These are phyloP conservation scores for Ceratocystis eucalypticola DNA, from an alignment of 2,329 filamentous ascomycete species.

Conservation along the genomic window DNA sequence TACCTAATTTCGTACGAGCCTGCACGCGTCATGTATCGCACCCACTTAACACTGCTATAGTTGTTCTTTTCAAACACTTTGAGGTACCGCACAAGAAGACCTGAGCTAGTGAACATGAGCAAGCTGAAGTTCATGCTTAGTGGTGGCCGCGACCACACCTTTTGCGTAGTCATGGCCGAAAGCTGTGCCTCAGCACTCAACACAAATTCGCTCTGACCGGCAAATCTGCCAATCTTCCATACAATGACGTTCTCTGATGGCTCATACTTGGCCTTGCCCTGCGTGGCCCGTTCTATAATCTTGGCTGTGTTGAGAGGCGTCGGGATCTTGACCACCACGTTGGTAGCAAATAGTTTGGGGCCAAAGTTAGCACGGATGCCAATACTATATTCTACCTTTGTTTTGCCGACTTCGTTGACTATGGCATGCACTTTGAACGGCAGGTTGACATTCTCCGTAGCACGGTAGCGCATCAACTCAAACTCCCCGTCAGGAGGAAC, in stretches of 20 bases:
- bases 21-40: slow-evolving; percentile 94
- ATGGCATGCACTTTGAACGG: slow-evolving; percentile 99
- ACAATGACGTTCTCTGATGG: slow-evolving; percentile 96
- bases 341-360: slow-evolving; percentile 90
- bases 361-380: slow-evolving; percentile 96
- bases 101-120: slow-evolving; percentile 96
- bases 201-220: slow-evolving; percentile 92
- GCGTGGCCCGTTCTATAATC: slow-evolving; percentile 82
- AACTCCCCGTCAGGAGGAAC: slow-evolving; percentile 96
- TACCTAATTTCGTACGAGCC: slow-evolving; percentile 95
- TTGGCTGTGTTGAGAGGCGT: slow-evolving; percentile 93
- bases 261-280: slow-evolving; percentile 97
- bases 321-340: slow-evolving; percentile 85
- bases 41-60: slow-evolving; percentile 98
- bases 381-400: slow-evolving; percentile 97
- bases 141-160: slow-evolving; percentile 88
- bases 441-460: slow-evolving; percentile 95
- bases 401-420: slow-evolving; percentile 91
- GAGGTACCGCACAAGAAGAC: slow-evolving; percentile 79
- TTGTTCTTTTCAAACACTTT: slow-evolving; percentile 99
- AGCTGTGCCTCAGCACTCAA: slow-evolving; percentile 85
- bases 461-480: slow-evolving; percentile 95
- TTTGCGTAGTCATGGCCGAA: slow-evolving; percentile 96
- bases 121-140: slow-evolving; percentile 84
- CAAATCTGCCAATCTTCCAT: slow-evolving; percentile 98